These are phyloP conservation scores for Penicillium sp. DNA, from an alignment of 2,329 filamentous ascomycete species.

Conservation along the genomic window DNA sequence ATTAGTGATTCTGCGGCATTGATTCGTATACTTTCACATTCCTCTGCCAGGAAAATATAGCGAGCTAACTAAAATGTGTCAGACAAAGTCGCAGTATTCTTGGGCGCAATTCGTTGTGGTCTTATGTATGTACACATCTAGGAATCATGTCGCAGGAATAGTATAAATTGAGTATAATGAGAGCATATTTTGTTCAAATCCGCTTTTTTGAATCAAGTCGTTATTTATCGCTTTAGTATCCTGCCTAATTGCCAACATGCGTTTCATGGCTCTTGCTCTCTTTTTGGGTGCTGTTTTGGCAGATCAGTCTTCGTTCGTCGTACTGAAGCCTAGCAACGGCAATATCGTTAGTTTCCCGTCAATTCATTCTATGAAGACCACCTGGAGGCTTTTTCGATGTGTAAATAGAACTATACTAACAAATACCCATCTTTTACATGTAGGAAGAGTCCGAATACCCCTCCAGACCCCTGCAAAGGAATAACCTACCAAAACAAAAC, in stretches of 20 bases:
- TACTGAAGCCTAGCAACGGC: neutral
- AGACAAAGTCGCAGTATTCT: neutral
- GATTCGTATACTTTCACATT: neutral
- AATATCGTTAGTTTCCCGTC: neutral
- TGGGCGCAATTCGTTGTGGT: neutral
- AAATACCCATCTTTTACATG: neutral
- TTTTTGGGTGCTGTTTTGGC: neutral
- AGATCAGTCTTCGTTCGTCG: neutral
- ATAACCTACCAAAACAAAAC: conserved; percentile 9
- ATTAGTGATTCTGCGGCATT: neutral
- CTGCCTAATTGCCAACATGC: neutral
- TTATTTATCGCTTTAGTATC: neutral
- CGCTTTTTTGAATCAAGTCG: neutral
- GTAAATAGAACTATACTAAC: neutral
- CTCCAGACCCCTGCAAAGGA: conserved; percentile 1
- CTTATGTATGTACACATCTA: neutral
- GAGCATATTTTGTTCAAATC: too few species aligned
- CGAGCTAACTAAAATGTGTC: neutral
- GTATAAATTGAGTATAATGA: neutral
- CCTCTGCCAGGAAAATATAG: neutral
- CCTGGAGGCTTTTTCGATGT: neutral
- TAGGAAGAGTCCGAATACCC: neutral
- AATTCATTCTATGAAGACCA: neutral
- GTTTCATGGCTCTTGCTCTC: neutral
- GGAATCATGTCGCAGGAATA: neutral